These are phyloP conservation scores for Aspergillus homomorphus DNA, from an alignment of 495 filamentous ascomycete genomes.

Conservation along the genomic window DNA sequence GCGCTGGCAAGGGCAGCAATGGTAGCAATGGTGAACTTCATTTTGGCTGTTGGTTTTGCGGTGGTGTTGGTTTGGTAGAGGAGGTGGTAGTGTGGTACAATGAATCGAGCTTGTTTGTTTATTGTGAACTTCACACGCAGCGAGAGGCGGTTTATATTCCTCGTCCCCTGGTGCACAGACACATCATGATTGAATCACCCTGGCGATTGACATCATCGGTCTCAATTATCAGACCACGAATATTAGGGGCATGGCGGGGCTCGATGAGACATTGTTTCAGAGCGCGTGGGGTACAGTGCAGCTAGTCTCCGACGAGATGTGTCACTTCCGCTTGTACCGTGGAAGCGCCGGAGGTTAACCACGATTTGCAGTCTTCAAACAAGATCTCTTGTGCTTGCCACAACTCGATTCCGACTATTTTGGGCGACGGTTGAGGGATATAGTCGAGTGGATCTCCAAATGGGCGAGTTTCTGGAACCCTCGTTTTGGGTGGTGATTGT, in stretches of 20 bases:
- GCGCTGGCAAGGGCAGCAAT: conserved; percentile 27
- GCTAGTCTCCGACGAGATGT: background rate
- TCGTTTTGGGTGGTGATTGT: background rate
- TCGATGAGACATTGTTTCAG: background rate
- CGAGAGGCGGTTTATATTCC: background rate
- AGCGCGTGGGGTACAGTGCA: background rate
- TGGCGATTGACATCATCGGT: background rate
- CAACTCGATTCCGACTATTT: background rate
- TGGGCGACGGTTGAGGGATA: background rate
- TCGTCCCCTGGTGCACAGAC: background rate
- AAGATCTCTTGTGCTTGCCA: background rate
- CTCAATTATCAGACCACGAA: background rate
- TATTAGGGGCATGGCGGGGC: background rate
- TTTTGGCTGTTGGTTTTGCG: conserved; percentile 10
- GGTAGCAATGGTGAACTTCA: conserved; percentile 34
- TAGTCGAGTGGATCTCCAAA: background rate
- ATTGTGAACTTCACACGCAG: background rate
- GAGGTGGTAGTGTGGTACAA: too few species aligned
- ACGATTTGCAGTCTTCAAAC: background rate
- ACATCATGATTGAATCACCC: conserved; percentile 2
- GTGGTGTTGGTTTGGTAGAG: background rate
- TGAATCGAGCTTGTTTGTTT: background rate
- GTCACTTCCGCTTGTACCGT: background rate
- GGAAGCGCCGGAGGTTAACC: background rate
- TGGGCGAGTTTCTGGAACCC: background rate